Conservation (phyloP, 345 rosid genomes). For the Citrus medica region DNA sequence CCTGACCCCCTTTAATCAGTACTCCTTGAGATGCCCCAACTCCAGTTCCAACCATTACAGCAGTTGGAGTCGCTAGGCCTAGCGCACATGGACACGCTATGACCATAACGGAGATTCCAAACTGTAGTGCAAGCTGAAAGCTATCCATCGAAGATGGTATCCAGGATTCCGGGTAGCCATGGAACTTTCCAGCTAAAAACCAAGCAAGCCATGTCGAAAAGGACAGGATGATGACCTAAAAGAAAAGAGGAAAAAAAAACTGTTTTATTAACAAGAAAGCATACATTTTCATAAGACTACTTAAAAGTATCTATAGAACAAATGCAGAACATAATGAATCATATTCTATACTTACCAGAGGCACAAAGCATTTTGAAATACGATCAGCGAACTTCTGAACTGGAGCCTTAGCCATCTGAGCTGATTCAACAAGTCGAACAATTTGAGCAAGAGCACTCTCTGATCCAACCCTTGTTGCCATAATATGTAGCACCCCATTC, state of each 20-base stretch:
- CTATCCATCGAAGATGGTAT: conserved; percentile 93
- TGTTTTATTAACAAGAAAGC: background rate
- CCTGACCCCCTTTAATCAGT: conserved; percentile 93
- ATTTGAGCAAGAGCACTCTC: conserved; percentile 94
- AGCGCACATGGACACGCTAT: conserved; percentile 98
- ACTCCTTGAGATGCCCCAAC: conserved; percentile 98
- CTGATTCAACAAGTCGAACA: conserved; percentile 90
- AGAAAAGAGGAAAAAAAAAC: background rate
- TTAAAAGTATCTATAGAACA: background rate
- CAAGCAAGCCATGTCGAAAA: conserved; percentile 87
- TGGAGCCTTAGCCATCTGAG: conserved; percentile 97
- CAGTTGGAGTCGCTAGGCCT: conserved; percentile 97
- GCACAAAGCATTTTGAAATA: conserved; percentile 82
- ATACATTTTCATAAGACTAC: background rate
- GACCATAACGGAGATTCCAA: conserved; percentile 98
- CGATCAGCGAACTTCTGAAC: conserved; percentile 95
- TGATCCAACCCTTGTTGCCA: conserved; percentile 84
- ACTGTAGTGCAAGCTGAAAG: conserved; percentile 88
- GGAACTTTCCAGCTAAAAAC: conserved; percentile 84
- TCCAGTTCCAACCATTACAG: conserved; percentile 99
- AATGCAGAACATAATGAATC: background rate
- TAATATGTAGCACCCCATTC: conserved; percentile 78
- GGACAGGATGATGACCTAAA: conserved; percentile 76
- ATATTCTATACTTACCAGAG: conserved; percentile 45
- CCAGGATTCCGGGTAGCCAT: conserved; percentile 83